Percentiles rank a stretch among this genome's conserved stretches.
Evolutionary conservation across 1,284 basidiomycete genomes (phyloP).

Genomic region (Exobasidium rhododendri): DNA sequence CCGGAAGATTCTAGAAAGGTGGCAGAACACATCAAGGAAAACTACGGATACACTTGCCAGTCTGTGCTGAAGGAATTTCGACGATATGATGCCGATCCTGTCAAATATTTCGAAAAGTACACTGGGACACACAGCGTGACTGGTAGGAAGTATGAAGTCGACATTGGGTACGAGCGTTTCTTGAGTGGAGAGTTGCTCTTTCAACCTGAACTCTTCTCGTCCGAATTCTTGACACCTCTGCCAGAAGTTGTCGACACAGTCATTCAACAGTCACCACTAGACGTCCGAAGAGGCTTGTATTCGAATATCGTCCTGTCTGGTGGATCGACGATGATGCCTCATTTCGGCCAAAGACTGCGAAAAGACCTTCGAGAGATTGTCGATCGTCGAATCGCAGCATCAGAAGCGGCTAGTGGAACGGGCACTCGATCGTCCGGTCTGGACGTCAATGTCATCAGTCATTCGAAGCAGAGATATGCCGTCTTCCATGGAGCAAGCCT

Average conservation of each 20-base stretch:
- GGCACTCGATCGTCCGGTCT: constrained; percentile 57
- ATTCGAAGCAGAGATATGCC: constrained; percentile 79
- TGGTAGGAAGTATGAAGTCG: constrained; percentile 80
- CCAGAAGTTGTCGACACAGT: constrained; percentile 95
- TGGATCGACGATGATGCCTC: constrained; percentile 96
- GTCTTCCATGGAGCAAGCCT: constrained; percentile 98
- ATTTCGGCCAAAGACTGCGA: constrained; percentile 92
- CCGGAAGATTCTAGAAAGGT: constrained; percentile 93
- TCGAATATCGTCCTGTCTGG: constrained; percentile 94
- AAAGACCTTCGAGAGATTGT: constrained; percentile 92
- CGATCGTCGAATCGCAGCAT: constrained; percentile 79
- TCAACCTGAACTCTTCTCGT: constrained; percentile 97
- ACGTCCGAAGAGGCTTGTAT: constrained; percentile 88
- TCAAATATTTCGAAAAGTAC: constrained; percentile 91
- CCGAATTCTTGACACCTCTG: constrained; percentile 94
- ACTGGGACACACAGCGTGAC: constrained; percentile 92
- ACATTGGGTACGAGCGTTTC: constrained; percentile 98
- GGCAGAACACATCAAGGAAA: constrained; percentile 94
- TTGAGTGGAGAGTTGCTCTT: constrained; percentile 99
- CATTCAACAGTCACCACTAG: constrained; percentile 92
- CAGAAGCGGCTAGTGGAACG: constrained; percentile 72
- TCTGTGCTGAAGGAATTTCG: constrained; percentile 99
- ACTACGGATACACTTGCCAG: constrained; percentile 92
- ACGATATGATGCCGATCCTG: constrained; percentile 94
- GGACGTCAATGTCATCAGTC: constrained; percentile 77